phyloP scores from a whole-genome alignment of 108 stramenopile genomes.

The Fragilaria crotonensis region DNA sequence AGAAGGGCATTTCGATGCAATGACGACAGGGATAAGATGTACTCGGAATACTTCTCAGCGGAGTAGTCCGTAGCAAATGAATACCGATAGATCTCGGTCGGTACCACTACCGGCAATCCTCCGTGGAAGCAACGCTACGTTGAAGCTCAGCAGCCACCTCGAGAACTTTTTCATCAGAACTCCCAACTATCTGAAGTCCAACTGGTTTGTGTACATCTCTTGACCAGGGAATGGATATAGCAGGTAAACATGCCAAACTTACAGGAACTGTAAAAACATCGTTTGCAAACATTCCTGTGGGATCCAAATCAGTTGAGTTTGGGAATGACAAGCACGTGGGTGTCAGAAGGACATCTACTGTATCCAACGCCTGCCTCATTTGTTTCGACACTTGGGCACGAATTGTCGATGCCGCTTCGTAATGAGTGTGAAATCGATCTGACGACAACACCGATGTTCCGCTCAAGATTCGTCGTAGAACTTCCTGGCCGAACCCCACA shows the following conservation, averaged over 20 bases:
- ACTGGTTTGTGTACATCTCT: conserved; percentile 2
- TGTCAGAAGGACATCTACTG: conserved; percentile 67
- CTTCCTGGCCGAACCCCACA: conserved; percentile 77
- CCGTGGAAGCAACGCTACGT: no score
- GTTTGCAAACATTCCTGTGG: conserved; percentile 76
- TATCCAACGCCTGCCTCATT: conserved; percentile 39
- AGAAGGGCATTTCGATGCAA: no score
- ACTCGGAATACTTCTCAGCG: no score
- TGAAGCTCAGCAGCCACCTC: neutral
- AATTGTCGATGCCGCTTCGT: conserved; percentile 76
- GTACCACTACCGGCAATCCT: no score
- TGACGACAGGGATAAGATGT: no score
- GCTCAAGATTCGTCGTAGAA: conserved; percentile 65
- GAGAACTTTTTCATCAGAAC: neutral
- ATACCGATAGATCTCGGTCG: no score
- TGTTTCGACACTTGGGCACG: conserved; percentile 59
- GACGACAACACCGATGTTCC: conserved; percentile 82
- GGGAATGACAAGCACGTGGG: conserved; percentile 73
- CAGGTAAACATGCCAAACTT: conserved; percentile 77
- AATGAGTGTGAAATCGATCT: conserved; percentile 80
- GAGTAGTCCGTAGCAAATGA: no score
- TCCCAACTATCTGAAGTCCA: conserved; percentile 23
- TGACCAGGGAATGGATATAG: conserved; percentile 63
- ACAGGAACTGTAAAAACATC: conserved; percentile 89
- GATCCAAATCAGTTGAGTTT: conserved; percentile 35